Conservation (phyloP, 768 basidiomycete genomes). For the Hericium erinaceus region DNA sequence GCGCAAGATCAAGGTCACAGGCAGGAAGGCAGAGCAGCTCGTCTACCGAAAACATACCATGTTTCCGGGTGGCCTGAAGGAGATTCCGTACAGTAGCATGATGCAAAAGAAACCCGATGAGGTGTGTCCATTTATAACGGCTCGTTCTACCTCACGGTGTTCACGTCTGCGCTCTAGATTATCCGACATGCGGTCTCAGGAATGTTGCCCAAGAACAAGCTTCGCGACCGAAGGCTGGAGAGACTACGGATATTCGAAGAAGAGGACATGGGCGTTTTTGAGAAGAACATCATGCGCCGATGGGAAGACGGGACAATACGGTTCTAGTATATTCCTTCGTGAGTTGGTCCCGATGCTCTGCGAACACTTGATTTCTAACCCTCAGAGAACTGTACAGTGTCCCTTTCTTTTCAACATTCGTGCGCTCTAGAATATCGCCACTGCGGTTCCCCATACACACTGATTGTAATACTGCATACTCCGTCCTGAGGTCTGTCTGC, state of each 20-base stretch:
- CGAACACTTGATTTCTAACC: no score
- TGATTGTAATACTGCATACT: no score
- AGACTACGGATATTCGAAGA: slow-evolving; percentile 84
- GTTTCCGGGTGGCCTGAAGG: slow-evolving; percentile 90
- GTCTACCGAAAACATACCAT: slow-evolving; percentile 86
- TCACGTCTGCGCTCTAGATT: slow-evolving; percentile 45
- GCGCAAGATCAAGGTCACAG: slow-evolving; percentile 73
- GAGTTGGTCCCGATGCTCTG: not conserved
- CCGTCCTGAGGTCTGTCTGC: no score
- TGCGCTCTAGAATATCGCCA: no score
- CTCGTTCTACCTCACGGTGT: not conserved
- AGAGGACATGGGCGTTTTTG: slow-evolving; percentile 66
- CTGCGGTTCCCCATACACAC: no score
- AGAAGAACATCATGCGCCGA: slow-evolving; percentile 67
- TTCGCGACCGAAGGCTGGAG: slow-evolving; percentile 81
- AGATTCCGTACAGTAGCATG: slow-evolving; percentile 79
- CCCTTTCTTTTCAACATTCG: no score
- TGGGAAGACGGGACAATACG: slow-evolving; percentile 75
- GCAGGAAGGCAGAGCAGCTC: slow-evolving; percentile 80
- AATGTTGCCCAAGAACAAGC: slow-evolving; percentile 98
- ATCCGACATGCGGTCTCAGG: slow-evolving; percentile 93
- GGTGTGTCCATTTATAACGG: slow-evolving; percentile 35
- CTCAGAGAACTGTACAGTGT: no score
- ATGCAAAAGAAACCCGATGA: slow-evolving; percentile 82
- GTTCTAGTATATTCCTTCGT: not conserved